A percentile compares a stretch with the other conserved stretches of the same genome.
Conservation (phyloP, 164 flowering plant species). For the Warburgia ugandensis region DNA sequence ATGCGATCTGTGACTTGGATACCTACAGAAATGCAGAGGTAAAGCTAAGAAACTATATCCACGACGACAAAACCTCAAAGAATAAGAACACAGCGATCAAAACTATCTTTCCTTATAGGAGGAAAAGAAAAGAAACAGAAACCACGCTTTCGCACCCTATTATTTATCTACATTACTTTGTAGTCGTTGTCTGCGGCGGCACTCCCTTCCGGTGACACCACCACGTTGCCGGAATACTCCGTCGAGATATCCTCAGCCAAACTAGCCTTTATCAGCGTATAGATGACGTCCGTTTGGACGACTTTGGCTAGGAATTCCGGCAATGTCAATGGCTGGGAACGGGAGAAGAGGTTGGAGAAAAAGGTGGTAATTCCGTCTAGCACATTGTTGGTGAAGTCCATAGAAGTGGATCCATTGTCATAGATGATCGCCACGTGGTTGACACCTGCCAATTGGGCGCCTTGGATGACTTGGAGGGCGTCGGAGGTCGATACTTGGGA, state of each 20-base stretch:
- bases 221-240: constrained; percentile 62
- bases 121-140: background rate
- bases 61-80: background rate
- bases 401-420: constrained; percentile 21
- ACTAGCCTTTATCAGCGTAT: constrained; percentile 67
- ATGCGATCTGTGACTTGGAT: constrained; percentile 62
- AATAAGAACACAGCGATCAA: background rate
- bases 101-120: background rate
- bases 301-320: constrained; percentile 53
- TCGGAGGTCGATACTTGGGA: constrained; percentile 46
- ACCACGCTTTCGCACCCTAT: constrained; percentile 59
- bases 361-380: constrained; percentile 70
- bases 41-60: background rate
- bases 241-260: constrained; percentile 67
- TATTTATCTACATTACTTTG: constrained; percentile 99
- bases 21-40: constrained; percentile 54
- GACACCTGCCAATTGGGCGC: constrained; percentile 75
- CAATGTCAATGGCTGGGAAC: constrained; percentile 46
- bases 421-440: constrained; percentile 72
- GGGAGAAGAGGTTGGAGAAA: constrained; percentile 71
- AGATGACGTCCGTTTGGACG: constrained; percentile 52
- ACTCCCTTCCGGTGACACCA: constrained; percentile 64
- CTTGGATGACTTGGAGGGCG: constrained; percentile 68
- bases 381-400: constrained; percentile 46
- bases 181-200: constrained; percentile 40